These are phyloP conservation scores for Tarenaya hassleriana DNA, from an alignment of 345 rosid genomes.

Conservation along the genomic window DNA sequence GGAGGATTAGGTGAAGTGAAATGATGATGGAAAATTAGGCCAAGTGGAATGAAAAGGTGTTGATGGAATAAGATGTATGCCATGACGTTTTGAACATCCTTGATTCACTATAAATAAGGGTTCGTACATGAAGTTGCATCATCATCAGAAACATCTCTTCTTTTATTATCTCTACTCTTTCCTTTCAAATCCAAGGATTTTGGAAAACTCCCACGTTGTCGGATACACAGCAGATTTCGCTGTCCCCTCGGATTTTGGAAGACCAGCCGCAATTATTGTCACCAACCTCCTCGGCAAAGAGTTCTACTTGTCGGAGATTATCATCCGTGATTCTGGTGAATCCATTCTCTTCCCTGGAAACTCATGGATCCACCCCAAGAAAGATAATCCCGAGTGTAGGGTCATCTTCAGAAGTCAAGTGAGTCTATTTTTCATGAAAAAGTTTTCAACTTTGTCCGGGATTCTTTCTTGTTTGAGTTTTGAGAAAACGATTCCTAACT, in stretches of 20 bases:
- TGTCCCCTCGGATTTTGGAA: conserved; percentile 65
- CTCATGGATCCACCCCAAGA: conserved; percentile 78
- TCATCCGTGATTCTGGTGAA: conserved; percentile 50
- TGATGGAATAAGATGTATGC: too few relatives aligned
- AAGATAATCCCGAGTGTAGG: conserved; percentile 63
- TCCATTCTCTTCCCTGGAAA: conserved; percentile 66
- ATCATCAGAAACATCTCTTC: too few relatives aligned
- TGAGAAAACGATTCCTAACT: background rate
- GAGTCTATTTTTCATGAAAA: conserved; percentile 19
- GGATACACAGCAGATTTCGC: conserved; percentile 65
- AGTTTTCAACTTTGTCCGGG: too few relatives aligned
- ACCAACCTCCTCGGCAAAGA: conserved; percentile 70
- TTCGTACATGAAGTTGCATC: too few relatives aligned
- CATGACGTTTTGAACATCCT: too few relatives aligned
- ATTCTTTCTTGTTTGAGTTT: too few relatives aligned
- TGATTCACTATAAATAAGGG: too few relatives aligned
- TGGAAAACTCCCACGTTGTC: conserved; percentile 37
- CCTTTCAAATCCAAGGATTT: conserved; percentile 50
- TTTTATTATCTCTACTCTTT: too few relatives aligned
- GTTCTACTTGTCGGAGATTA: conserved; percentile 61
- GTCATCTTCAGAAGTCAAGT: conserved; percentile 80
- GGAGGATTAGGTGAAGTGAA: too few relatives aligned
- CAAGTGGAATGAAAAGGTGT: too few relatives aligned
- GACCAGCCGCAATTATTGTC: conserved; percentile 68
- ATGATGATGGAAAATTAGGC: too few relatives aligned